These are phyloP conservation scores for Phytophthora kernoviae DNA, from an alignment of 352 stramenopile species.

Conservation along the genomic window DNA sequence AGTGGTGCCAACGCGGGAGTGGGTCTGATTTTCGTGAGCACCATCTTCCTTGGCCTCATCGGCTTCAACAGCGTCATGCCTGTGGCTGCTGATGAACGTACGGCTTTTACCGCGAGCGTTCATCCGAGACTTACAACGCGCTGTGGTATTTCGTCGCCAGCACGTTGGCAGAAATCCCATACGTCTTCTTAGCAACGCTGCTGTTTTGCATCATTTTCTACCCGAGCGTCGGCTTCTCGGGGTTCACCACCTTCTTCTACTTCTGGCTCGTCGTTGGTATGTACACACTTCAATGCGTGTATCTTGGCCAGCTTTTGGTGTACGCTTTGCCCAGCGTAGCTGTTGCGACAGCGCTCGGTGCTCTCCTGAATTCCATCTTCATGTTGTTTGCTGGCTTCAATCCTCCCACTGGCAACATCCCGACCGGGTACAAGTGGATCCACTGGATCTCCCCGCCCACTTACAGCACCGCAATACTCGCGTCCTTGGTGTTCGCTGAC, in stretches of 20 bases:
- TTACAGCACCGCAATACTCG: constrained; percentile 48
- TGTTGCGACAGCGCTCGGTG: constrained; percentile 46
- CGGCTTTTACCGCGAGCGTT: constrained; percentile 94
- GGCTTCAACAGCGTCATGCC: constrained; percentile 82
- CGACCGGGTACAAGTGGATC: constrained; percentile 59
- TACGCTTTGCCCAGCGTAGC: constrained; percentile 51
- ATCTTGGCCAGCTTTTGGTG: constrained; percentile 55
- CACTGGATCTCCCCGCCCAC: constrained; percentile 56
- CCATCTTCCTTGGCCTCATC: constrained; percentile 84
- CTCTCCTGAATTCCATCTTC: constrained; percentile 61
- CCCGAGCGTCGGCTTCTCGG: constrained; percentile 51
- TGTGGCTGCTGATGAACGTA: constrained; percentile 81
- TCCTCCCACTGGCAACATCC: constrained; percentile 45
- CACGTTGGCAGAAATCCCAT: constrained; percentile 81
- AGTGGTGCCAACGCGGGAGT: constrained; percentile 53
- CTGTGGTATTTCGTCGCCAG: constrained; percentile 82
- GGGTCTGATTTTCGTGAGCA: constrained; percentile 82
- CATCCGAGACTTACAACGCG: constrained; percentile 89
- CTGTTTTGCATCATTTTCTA: constrained; percentile 48
- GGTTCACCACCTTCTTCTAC: constrained; percentile 35
- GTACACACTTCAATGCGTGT: constrained; percentile 52
- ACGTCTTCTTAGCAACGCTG: constrained; percentile 42
- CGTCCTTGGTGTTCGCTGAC: constrained; percentile 30
- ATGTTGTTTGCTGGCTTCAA: constrained; percentile 63
- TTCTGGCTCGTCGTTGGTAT: constrained; percentile 54